phyloP scores from a whole-genome alignment of 2,329 filamentous ascomycete genomes.

The Cladophialophora bantiana region DNA sequence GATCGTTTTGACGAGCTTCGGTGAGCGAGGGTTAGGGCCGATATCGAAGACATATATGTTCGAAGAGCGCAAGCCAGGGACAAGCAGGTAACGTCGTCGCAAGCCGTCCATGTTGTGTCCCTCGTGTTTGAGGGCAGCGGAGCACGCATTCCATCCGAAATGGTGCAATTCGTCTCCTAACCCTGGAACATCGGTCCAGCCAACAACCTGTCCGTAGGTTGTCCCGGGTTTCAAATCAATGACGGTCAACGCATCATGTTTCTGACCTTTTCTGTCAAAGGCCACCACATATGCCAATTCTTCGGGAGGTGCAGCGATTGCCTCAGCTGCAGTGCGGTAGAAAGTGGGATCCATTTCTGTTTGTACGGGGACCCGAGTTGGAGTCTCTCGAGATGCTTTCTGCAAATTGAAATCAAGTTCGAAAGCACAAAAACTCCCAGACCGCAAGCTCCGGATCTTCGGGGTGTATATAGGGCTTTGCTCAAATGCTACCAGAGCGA shows the following conservation, averaged over 20 bases:
- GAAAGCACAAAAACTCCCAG: background rate
- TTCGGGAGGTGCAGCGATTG: slow-evolving; percentile 16
- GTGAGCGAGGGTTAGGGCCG: slow-evolving; percentile 10
- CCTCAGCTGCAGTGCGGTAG: slow-evolving; percentile 21
- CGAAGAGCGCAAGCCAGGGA: slow-evolving; percentile 12
- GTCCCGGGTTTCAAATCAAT: slow-evolving; percentile 16
- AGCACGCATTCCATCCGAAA: slow-evolving; percentile 22
- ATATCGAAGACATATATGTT: slow-evolving; percentile 19
- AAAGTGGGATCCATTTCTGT: slow-evolving; percentile 17
- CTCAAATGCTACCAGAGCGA: background rate
- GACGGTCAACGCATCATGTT: slow-evolving; percentile 20
- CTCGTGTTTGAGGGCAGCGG: slow-evolving; percentile 19
- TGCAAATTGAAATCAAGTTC: background rate
- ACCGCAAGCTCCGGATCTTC: slow-evolving; percentile 6
- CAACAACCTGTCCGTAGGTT: slow-evolving; percentile 17
- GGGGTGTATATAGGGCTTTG: slow-evolving; percentile 4
- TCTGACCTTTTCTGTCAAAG: slow-evolving; percentile 17
- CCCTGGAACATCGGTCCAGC: slow-evolving; percentile 14
- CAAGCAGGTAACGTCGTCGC: slow-evolving; percentile 15
- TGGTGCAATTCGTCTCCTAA: slow-evolving; percentile 20
- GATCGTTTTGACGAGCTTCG: slow-evolving; percentile 12
- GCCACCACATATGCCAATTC: slow-evolving; percentile 23
- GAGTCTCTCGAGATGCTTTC: background rate
- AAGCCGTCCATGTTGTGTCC: slow-evolving; percentile 20
- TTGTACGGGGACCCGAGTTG: background rate